Percentiles rank a stretch among this genome's conserved stretches.
Evolutionary conservation across 2,329 filamentous ascomycete genomes (phyloP).

Genomic region (Cordyceps cicadae): DNA sequence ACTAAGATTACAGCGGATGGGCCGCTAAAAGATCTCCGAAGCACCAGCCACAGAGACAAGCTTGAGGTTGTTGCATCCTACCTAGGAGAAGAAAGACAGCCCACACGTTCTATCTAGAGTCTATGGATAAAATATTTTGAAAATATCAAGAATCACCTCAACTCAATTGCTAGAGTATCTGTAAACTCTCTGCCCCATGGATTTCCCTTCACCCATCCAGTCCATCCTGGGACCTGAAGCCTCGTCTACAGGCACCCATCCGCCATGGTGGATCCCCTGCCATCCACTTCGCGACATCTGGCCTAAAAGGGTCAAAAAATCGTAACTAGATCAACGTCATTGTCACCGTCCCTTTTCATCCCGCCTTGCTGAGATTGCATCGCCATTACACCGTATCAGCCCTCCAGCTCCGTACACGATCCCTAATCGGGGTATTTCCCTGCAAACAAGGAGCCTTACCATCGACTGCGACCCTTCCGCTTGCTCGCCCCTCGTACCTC

Average conservation of each 20-base stretch:
- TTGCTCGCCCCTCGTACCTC: background rate
- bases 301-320: conserved; percentile 10
- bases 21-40: background rate
- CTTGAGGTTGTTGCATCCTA: background rate
- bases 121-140: background rate
- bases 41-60: background rate
- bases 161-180: background rate
- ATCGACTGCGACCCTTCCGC: background rate
- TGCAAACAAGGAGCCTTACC: background rate
- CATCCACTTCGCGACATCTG: conserved; percentile 11
- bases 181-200: background rate
- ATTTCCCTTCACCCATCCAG: background rate
- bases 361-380: background rate
- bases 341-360: background rate
- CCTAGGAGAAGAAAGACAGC: background rate
- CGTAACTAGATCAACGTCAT: conserved; percentile 7
- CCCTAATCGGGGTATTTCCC: background rate
- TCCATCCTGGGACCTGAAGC: background rate
- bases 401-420: background rate
- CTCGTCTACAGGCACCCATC: background rate
- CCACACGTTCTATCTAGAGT: background rate
- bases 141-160: background rate
- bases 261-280: background rate
- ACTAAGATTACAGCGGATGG: background rate
- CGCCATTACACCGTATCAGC: background rate